Conservation (phyloP, 1,284 basidiomycete genomes). For the Neonothopanus nambi region DNA sequence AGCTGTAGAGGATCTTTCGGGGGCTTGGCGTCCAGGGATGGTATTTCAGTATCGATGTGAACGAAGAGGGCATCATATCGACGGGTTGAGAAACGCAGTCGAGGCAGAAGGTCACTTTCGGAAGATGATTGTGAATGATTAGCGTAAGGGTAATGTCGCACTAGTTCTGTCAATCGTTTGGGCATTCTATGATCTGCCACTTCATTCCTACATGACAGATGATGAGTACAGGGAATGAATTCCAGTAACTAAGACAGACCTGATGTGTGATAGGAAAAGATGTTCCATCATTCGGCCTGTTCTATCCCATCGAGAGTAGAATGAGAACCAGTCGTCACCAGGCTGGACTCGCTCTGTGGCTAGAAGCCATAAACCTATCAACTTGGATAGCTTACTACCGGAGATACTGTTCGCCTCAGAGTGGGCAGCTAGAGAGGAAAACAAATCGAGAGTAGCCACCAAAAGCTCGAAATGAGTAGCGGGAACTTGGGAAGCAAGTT, state of each 20-base stretch:
- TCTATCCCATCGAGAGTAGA: slow-evolving; percentile 72
- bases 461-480: slow-evolving; percentile 57
- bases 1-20: slow-evolving; percentile 57
- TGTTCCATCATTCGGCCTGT: slow-evolving; percentile 72
- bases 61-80: slow-evolving; percentile 63
- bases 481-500: slow-evolving; percentile 58
- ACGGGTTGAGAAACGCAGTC: slow-evolving; percentile 65
- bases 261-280: slow-evolving; percentile 66
- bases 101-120: slow-evolving; percentile 48
- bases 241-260: slow-evolving; percentile 41
- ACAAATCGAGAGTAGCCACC: slow-evolving; percentile 53
- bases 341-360: slow-evolving; percentile 42
- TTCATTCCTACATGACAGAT: slow-evolving; percentile 51
- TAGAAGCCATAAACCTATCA: slow-evolving; percentile 73
- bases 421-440: slow-evolving; percentile 68
- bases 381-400: slow-evolving; percentile 71
- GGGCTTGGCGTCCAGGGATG: slow-evolving; percentile 35
- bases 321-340: slow-evolving; percentile 56
- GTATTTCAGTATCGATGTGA: slow-evolving; percentile 54
- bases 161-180: slow-evolving; percentile 65
- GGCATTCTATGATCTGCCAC: slow-evolving; percentile 57
- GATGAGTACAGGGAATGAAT: slow-evolving; percentile 3
- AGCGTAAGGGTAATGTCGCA: slow-evolving; percentile 65
- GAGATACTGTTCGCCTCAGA: slow-evolving; percentile 69
- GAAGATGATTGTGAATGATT: slow-evolving; percentile 35